These are phyloP conservation scores for Sporothrix dimorphospora DNA, from an alignment of 2,329 filamentous ascomycete species.

Conservation along the genomic window DNA sequence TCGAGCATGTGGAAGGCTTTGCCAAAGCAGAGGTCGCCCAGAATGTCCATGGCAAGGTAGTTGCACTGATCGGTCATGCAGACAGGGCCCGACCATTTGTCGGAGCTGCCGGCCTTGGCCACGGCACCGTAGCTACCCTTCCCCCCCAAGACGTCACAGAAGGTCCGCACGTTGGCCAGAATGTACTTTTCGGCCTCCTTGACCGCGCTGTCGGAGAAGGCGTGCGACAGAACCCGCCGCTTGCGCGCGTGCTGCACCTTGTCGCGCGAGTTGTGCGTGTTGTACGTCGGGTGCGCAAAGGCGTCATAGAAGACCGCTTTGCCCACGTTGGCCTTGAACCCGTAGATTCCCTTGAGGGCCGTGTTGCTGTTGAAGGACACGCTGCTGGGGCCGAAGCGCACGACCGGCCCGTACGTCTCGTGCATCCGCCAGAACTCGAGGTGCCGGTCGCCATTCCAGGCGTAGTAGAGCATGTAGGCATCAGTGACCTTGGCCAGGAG, in stretches of 20 bases:
- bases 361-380: conserved; percentile 75
- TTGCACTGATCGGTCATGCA: conserved; percentile 68
- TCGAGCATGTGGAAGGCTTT: conserved; percentile 67
- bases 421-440: conserved; percentile 73
- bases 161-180: conserved; percentile 66
- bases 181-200: conserved; percentile 71
- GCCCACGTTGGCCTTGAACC: conserved; percentile 63
- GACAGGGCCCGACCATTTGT: conserved; percentile 61
- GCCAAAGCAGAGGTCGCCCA: conserved; percentile 63
- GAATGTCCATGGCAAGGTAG: conserved; percentile 65
- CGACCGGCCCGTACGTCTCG: conserved; percentile 68
- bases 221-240: conserved; percentile 70
- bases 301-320: conserved; percentile 75
- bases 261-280: conserved; percentile 73
- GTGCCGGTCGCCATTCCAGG: conserved; percentile 74
- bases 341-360: conserved; percentile 69
- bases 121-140: conserved; percentile 15
- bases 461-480: conserved; percentile 70
- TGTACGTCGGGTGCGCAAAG: conserved; percentile 70
- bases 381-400: conserved; percentile 79
- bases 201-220: conserved; percentile 68
- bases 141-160: conserved; percentile 61
- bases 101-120: conserved; percentile 48
- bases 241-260: conserved; percentile 71
- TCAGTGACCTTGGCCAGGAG: conserved; percentile 66